Evolutionary conservation across 106 monocot genomes (phyloP).

Genomic region (Posidonia australis): DNA sequence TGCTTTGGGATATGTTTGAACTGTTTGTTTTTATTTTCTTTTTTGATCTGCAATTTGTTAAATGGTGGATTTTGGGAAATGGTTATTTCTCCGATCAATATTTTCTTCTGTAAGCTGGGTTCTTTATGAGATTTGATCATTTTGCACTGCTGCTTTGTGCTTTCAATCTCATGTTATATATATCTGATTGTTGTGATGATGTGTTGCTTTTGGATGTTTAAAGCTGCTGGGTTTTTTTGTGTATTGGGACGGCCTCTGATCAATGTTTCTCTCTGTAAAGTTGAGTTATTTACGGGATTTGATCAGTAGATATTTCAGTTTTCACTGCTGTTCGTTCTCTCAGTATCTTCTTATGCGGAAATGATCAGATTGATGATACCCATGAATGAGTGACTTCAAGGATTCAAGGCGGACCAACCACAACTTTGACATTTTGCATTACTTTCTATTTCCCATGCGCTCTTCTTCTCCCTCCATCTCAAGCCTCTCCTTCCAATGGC

Average conservation of each 20-base stretch:
- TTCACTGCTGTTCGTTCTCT: neutral
- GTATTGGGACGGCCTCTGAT: neutral
- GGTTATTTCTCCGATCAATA: no score
- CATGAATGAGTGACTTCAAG: no score
- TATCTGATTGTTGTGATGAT: neutral
- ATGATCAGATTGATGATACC: no score
- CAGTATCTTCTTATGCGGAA: neutral
- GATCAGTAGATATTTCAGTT: neutral
- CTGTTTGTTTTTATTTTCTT: no score
- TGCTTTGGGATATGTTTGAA: neutral
- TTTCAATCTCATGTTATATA: no score
- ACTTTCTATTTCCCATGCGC: neutral
- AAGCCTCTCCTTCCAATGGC: slow-evolving; percentile 26
- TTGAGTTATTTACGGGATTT: neutral
- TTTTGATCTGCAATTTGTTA: no score
- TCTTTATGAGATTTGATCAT: no score
- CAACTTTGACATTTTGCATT: no score
- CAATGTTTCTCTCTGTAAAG: neutral
- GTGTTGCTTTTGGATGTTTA: neutral
- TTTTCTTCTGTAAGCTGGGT: no score
- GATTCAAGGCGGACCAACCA: no score
- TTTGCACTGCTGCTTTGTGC: no score
- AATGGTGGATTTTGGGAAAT: no score
- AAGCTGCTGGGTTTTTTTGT: neutral
- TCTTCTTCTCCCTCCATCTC: neutral